Evolutionary conservation across 1,284 basidiomycete genomes (phyloP).

Genomic region (Cutaneotrichosporon sp.): DNA sequence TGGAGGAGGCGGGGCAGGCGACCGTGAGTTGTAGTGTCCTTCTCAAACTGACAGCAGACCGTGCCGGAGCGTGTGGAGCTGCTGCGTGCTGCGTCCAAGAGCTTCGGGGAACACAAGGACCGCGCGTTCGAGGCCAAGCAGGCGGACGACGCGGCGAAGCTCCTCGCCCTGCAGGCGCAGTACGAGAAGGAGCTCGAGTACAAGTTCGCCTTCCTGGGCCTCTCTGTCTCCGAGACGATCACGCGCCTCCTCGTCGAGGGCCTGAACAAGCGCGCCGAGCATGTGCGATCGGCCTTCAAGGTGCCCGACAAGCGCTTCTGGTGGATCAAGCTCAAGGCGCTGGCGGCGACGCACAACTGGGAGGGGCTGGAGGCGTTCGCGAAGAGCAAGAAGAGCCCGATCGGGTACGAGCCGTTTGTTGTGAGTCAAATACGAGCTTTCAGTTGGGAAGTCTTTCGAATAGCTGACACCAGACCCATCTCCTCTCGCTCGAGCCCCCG

Average conservation of each 20-base stretch:
- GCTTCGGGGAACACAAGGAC: constrained; percentile 93
- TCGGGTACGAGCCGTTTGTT: constrained; percentile 93
- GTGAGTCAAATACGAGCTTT: no score
- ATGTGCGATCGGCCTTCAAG: constrained; percentile 79
- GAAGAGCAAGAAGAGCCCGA: constrained; percentile 83
- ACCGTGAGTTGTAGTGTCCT: constrained; percentile 54
- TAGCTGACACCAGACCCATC: constrained; percentile 37
- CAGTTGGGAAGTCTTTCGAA: no score
- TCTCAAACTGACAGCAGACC: constrained; percentile 58
- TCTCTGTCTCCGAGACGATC: constrained; percentile 82
- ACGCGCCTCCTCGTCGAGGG: constrained; percentile 71
- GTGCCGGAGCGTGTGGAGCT: constrained; percentile 67
- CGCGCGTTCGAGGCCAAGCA: constrained; percentile 88
- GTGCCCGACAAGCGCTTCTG: constrained; percentile 94
- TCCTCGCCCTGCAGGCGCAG: constrained; percentile 78
- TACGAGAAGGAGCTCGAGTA: constrained; percentile 83
- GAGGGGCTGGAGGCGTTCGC: constrained; percentile 80
- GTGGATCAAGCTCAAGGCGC: constrained; percentile 82
- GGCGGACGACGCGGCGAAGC: constrained; percentile 79
- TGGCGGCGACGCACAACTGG: constrained; percentile 77
- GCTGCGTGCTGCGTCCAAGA: constrained; percentile 82
- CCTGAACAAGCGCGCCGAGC: constrained; percentile 81
- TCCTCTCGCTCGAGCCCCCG: constrained; percentile 42
- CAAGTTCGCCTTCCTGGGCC: constrained; percentile 72
- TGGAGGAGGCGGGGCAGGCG: constrained; percentile 75